Conservation (phyloP, 2,329 filamentous ascomycete species). For the Alternaria panax region DNA sequence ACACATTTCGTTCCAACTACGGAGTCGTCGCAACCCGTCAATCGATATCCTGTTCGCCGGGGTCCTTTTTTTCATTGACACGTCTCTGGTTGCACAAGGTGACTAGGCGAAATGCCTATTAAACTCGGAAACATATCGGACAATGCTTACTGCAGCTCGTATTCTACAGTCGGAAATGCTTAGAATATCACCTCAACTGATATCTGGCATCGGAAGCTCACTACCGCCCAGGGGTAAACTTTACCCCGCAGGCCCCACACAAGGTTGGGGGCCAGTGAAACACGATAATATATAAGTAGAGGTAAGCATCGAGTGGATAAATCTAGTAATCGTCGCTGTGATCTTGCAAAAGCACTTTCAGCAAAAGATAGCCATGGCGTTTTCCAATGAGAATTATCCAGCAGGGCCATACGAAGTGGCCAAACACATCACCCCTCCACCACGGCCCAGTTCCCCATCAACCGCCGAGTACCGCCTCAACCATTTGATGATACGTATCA, state of each 20-base stretch:
- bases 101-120: too few species aligned
- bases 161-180: too few species aligned
- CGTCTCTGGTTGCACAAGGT: too few species aligned
- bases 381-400: constrained; percentile 30
- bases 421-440: constrained; percentile 36
- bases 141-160: too few species aligned
- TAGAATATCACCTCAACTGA: too few species aligned
- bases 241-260: constrained; percentile 24
- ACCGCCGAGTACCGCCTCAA: constrained; percentile 41
- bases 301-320: neutral
- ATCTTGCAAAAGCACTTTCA: neutral
- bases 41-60: neutral
- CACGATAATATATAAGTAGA: neutral
- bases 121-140: too few species aligned
- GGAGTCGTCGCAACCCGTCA: neutral
- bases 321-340: neutral
- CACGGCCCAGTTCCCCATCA: constrained; percentile 33
- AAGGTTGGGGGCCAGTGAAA: neutral
- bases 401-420: constrained; percentile 28
- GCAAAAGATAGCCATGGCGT: constrained; percentile 6
- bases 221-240: neutral
- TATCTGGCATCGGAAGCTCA: neutral
- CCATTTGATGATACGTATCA: constrained; percentile 46
- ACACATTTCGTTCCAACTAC: neutral
- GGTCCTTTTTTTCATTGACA: too few species aligned